phyloP scores from a whole-genome alignment of 2,329 filamentous ascomycete genomes.

The Cladosporium austrohemisphaericum region DNA sequence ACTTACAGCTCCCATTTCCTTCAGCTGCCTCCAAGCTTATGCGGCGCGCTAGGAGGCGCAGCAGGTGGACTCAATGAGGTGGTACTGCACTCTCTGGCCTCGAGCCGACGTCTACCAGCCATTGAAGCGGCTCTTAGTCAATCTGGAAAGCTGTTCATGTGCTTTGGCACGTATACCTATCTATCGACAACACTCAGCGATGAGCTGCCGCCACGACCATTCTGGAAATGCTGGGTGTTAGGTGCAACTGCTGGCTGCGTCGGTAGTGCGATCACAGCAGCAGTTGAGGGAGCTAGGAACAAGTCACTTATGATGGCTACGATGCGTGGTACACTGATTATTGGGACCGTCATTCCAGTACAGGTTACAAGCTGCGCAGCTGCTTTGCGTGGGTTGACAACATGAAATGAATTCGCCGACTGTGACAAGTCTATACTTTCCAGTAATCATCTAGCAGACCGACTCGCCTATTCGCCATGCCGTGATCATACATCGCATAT shows the following conservation, averaged over 20 bases:
- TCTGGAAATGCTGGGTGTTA: slow-evolving; percentile 19
- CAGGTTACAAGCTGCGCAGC: slow-evolving; percentile 18
- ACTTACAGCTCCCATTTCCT: slow-evolving; percentile 4
- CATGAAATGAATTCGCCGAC: no score
- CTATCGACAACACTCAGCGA: slow-evolving; percentile 15
- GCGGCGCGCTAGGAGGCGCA: slow-evolving; percentile 19
- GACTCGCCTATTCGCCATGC: no score
- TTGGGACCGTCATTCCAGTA: slow-evolving; percentile 20
- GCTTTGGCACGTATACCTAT: slow-evolving; percentile 20
- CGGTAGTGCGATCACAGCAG: slow-evolving; percentile 16
- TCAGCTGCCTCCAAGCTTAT: slow-evolving; percentile 9
- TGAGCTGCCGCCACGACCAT: slow-evolving; percentile 14
- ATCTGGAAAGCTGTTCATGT: slow-evolving; percentile 17
- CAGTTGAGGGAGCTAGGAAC: slow-evolving; percentile 15
- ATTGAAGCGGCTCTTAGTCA: slow-evolving; percentile 6
- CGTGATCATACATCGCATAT: no score
- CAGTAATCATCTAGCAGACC: no score
- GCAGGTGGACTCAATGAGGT: slow-evolving; percentile 19
- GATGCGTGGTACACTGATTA: slow-evolving; percentile 14
- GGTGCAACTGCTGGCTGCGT: slow-evolving; percentile 17
- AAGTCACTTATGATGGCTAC: slow-evolving; percentile 4
- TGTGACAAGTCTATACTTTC: no score
- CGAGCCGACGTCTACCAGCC: slow-evolving; percentile 10
- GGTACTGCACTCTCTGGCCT: slow-evolving; percentile 14
- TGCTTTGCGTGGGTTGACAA: not conserved